Percentiles rank a stretch among this genome's conserved stretches.
phyloP scores from a whole-genome alignment of 202 grass and related monocot genomes.

The Setaria viridis region DNA sequence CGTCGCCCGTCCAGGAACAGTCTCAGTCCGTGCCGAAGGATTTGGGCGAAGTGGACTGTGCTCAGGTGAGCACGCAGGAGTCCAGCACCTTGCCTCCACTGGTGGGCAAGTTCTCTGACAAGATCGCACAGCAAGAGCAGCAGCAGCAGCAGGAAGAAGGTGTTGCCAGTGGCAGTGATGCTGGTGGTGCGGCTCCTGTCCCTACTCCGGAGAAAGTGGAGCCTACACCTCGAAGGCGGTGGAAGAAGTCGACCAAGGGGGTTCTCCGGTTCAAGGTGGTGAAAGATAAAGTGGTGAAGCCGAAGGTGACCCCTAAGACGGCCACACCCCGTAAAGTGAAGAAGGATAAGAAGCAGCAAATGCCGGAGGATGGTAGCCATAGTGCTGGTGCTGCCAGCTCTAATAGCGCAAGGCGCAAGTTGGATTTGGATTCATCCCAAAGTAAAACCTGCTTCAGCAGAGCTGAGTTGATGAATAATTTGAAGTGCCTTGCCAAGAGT shows the following conservation, averaged over 20 bases:
- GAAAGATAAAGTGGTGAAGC: constrained; percentile 45
- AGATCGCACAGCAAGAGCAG: constrained; percentile 22
- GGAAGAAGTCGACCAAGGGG: constrained; percentile 56
- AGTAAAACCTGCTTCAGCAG: constrained; percentile 28
- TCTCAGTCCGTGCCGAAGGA: neutral
- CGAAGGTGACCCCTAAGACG: neutral
- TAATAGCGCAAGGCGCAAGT: constrained; percentile 41
- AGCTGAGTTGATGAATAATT: constrained; percentile 40
- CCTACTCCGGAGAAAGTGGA: constrained; percentile 41
- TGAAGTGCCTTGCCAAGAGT: constrained; percentile 39
- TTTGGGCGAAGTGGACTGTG: neutral
- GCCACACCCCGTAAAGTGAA: neutral
- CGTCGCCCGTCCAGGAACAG: constrained; percentile 2
- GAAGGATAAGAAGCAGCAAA: constrained; percentile 11
- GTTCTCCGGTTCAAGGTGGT: constrained; percentile 39
- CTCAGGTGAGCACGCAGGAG: constrained; percentile 7
- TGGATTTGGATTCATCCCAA: constrained; percentile 39
- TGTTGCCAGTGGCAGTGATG: neutral
- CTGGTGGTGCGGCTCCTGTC: neutral
- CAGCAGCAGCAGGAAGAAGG: constrained; percentile 18
- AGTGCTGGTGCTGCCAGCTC: neutral
- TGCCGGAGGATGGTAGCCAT: neutral
- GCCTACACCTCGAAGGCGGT: neutral
- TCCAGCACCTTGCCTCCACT: constrained; percentile 21
- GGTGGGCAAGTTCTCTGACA: neutral